Conservation (phyloP, 176 grass and related monocot species). For the Bromus sterilis region DNA sequence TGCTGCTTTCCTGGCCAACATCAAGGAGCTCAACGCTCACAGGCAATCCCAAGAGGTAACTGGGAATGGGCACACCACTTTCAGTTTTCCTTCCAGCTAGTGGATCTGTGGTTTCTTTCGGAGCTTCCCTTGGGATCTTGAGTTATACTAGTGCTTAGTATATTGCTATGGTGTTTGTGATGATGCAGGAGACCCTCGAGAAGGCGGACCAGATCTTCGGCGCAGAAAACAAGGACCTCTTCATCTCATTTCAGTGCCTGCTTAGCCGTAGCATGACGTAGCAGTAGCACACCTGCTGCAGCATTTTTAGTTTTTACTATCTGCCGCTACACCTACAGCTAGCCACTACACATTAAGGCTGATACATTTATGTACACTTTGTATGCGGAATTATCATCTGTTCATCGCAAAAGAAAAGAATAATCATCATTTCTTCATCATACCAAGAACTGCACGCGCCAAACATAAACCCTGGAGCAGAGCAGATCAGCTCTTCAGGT, state of each 20-base stretch:
- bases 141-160: neutral
- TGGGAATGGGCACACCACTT: neutral
- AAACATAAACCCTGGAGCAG: neutral
- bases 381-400: neutral
- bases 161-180: neutral
- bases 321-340: too few species aligned
- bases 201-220: conserved; percentile 89
- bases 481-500: neutral
- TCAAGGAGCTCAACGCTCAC: conserved; percentile 93
- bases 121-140: neutral
- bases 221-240: conserved; percentile 70
- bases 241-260: conserved; percentile 63
- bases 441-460: neutral
- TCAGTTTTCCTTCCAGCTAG: neutral
- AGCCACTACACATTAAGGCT: too few species aligned
- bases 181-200: conserved; percentile 64
- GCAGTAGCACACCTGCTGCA: neutral
- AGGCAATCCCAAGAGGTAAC: conserved; percentile 69
- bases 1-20: conserved; percentile 80
- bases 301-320: too few species aligned
- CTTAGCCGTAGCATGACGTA: conserved; percentile 68
- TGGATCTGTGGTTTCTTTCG: neutral
- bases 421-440: neutral
- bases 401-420: neutral
- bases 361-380: neutral